Conservation (phyloP, 1,139 yeast genomes). For the Casaregolazyma lundiana region DNA sequence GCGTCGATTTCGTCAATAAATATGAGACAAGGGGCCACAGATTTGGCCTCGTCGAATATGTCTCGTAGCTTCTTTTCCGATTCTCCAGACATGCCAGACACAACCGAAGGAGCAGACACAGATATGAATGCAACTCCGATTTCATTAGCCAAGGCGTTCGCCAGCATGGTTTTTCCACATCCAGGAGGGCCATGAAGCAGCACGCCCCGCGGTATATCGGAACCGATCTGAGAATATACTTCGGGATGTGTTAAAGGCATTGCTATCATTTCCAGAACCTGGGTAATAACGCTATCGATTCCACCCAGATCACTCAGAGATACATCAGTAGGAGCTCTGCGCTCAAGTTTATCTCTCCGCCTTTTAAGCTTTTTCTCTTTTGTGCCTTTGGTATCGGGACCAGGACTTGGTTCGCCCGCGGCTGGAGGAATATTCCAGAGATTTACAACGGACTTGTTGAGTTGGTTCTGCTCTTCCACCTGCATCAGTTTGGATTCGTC, state of each 20-base stretch:
- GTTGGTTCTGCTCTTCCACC: slow-evolving; percentile 45
- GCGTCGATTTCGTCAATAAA: slow-evolving; percentile 97
- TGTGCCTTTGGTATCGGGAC: slow-evolving; percentile 15
- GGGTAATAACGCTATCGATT: slow-evolving; percentile 73
- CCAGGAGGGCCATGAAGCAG: slow-evolving; percentile 97
- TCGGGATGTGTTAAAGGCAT: slow-evolving; percentile 93
- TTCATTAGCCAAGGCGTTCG: slow-evolving; percentile 94
- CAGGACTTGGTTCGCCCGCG: slow-evolving; percentile 12
- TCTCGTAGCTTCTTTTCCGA: slow-evolving; percentile 92
- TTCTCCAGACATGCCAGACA: slow-evolving; percentile 99
- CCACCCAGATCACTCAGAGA: slow-evolving; percentile 82
- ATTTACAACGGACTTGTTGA: slow-evolving; percentile 72
- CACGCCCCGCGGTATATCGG: slow-evolving; percentile 97
- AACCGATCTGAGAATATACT: slow-evolving; percentile 79
- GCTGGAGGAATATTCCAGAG: slow-evolving; percentile 50
- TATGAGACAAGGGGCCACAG: slow-evolving; percentile 84
- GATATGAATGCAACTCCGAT: slow-evolving; percentile 87
- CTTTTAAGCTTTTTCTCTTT: slow-evolving; percentile 24
- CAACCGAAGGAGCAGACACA: slow-evolving; percentile 92
- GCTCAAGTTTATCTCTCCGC: slow-evolving; percentile 18
- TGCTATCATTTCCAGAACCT: slow-evolving; percentile 84
- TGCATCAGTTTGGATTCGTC: slow-evolving; percentile 55
- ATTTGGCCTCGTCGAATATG: slow-evolving; percentile 86
- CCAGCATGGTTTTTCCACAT: slow-evolving; percentile 95
- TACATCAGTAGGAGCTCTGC: slow-evolving; percentile 20